A percentile compares a stretch with the other conserved stretches of the same genome.
Evolutionary conservation across 2,329 filamentous ascomycete species (phyloP).

Genomic region (Fusarium protoensiforme): DNA sequence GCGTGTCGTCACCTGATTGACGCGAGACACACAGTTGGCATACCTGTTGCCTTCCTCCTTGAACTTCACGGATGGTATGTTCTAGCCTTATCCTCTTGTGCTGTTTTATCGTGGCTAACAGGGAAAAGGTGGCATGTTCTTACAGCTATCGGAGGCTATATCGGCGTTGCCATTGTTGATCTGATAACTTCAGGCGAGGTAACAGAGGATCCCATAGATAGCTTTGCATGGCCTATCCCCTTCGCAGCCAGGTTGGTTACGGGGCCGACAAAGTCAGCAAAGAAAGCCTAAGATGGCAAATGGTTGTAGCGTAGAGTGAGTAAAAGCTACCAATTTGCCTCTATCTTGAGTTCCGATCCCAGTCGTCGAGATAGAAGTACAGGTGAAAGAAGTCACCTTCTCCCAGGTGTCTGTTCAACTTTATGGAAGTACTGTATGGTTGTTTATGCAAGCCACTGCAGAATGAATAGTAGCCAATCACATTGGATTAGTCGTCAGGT

Average conservation of each 20-base stretch:
- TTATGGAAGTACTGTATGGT: not conserved
- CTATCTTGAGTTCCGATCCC: no score
- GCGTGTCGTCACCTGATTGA: conserved; percentile 45
- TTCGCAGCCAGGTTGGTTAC: conserved; percentile 28
- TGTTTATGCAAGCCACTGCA: not conserved
- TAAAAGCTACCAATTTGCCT: not conserved
- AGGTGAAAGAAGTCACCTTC: not conserved
- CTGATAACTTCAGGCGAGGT: conserved; percentile 49
- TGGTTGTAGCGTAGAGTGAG: not conserved
- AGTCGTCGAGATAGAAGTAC: not conserved
- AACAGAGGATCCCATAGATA: conserved; percentile 39
- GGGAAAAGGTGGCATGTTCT: conserved; percentile 54
- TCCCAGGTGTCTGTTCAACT: not conserved
- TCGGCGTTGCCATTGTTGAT: conserved; percentile 52
- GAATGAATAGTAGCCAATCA: not conserved
- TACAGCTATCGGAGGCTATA: conserved; percentile 55
- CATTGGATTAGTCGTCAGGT: not conserved
- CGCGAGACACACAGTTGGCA: conserved; percentile 44
- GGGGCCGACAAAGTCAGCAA: not conserved
- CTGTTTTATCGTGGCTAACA: not conserved
- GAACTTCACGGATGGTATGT: conserved; percentile 56
- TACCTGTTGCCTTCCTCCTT: conserved; percentile 52
- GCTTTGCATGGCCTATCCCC: conserved; percentile 51
- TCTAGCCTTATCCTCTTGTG: not conserved
- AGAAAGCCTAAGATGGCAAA: not conserved